These are phyloP conservation scores for Neofusicoccum cordaticola DNA, from an alignment of 2,329 filamentous ascomycete species.

Conservation along the genomic window DNA sequence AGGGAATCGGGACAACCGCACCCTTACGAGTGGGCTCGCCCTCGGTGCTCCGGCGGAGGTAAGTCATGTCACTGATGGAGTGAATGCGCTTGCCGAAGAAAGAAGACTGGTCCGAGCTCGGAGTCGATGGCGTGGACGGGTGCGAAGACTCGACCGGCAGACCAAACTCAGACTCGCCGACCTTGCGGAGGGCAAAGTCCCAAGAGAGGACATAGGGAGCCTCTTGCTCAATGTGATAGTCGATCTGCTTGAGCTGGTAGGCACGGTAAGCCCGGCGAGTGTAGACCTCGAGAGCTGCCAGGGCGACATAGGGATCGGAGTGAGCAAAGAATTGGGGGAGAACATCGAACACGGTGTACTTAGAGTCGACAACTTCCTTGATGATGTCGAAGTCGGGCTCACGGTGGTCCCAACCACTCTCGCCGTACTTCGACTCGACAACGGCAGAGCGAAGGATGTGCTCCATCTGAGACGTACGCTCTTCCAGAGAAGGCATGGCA, in stretches of 20 bases:
- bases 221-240: constrained; percentile 78
- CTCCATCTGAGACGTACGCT: constrained; percentile 95
- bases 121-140: constrained; percentile 68
- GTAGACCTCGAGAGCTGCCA: constrained; percentile 94
- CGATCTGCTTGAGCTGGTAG: constrained; percentile 83
- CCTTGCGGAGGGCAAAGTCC: constrained; percentile 94
- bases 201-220: constrained; percentile 80
- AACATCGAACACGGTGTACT: constrained; percentile 97
- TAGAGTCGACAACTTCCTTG: constrained; percentile 97
- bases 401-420: constrained; percentile 94
- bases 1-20: constrained; percentile 89
- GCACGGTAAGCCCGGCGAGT: constrained; percentile 95
- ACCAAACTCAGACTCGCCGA: constrained; percentile 87
- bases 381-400: constrained; percentile 87
- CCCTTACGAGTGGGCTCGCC: constrained; percentile 80
- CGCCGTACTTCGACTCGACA: constrained; percentile 93
- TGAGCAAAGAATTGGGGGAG: constrained; percentile 93
- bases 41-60: constrained; percentile 69
- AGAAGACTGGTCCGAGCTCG: constrained; percentile 62
- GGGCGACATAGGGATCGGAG: constrained; percentile 87
- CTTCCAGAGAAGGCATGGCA: constrained; percentile 90
- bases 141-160: constrained; percentile 74
- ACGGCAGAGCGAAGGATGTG: constrained; percentile 95
- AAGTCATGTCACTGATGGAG: constrained; percentile 96
- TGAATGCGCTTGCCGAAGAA: constrained; percentile 67